phyloP scores from a whole-genome alignment of 1,284 basidiomycete species.

The Anthracocystis panici-leucophaei region DNA sequence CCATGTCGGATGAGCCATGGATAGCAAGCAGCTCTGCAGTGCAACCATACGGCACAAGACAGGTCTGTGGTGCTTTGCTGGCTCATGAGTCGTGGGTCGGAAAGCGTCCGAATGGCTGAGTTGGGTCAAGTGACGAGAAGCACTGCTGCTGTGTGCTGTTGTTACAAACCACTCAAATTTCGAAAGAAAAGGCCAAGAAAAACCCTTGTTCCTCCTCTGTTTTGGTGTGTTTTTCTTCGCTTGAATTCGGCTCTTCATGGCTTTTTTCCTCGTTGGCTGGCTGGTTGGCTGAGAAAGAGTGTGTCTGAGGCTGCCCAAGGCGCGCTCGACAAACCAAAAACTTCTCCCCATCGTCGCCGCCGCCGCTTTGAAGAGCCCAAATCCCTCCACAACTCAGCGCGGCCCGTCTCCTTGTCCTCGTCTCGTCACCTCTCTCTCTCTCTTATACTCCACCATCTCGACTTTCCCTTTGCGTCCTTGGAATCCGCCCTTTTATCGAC shows the following conservation, averaged over 20 bases:
- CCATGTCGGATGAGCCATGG: not conserved
- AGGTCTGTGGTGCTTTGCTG: not conserved
- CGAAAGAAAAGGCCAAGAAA: slow-evolving; percentile 3
- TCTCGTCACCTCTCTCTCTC: slow-evolving; percentile 1
- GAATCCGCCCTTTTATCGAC: not conserved
- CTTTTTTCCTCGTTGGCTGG: slow-evolving; percentile 24
- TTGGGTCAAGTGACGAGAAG: not conserved
- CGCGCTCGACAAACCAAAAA: slow-evolving; percentile 2
- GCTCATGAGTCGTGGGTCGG: not conserved
- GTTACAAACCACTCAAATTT: not conserved
- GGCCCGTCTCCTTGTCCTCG: not conserved
- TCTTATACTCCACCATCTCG: slow-evolving; percentile 4
- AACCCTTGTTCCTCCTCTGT: slow-evolving; percentile 16
- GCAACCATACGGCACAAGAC: not conserved
- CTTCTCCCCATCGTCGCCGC: not conserved
- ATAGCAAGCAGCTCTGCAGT: not conserved
- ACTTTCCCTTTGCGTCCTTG: slow-evolving; percentile 6
- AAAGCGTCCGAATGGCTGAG: slow-evolving; percentile 7
- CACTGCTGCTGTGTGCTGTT: not conserved
- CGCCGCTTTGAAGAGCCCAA: not conserved
- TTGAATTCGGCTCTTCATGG: not conserved
- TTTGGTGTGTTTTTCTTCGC: not conserved
- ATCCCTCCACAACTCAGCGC: slow-evolving; percentile 29
- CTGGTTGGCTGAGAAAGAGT: not conserved
- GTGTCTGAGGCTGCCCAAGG: slow-evolving; percentile 7